Base-by-base conservation (phyloP, 2,329 filamentous ascomycete species). In the Scedosporium dehoogii region DNA sequence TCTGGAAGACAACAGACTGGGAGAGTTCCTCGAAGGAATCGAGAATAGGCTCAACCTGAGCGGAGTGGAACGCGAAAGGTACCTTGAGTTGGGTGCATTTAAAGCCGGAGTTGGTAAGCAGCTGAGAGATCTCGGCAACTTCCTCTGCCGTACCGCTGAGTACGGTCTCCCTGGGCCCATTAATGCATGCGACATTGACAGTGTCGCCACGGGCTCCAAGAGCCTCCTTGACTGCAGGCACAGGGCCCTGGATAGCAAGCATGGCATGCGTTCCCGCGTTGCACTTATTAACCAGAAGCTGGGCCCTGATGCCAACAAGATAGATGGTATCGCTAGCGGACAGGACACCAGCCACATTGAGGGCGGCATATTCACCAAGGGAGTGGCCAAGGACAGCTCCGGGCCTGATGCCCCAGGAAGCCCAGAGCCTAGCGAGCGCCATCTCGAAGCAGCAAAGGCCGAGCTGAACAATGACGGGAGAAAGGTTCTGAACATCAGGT, bases 141-240 rank as follows among this genome's bases (percentile, higher is more conserved):
- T 79, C 72, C 1, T 68, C 68, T 0, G 75, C 73, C 9, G 70
- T 68, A 9, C 80, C 81, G 23, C 76, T 76, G n/a, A 94, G 78
- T 1, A 94, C 91, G 9, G 86, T 92, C 70, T 91, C 89, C 59
- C 84, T 79, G 0, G 87, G 85, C 0, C 87, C 85, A 67, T 96
- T 96, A 71, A 91, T 82, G 75, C 91, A 94, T 16, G 90, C 87
- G 38, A 84, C 68, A 46, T 82, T 81, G 61, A 80, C 70, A 4
- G 72, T 74, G 68, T 66, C 62, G 1, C 70, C 69, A 44, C 68
- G 69, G n/a, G 71, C 78, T 66, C 74, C 74, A 16, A 85, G 78
- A 60, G 79, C 79, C 25, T 81, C 78, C 55, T 74, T 78, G 63
- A 86, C 82, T 4, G 80, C 76, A 27, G 84, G 78, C 10, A 79